Base-by-base conservation (phyloP, 129 eudicot genomes). In the Artemisia tridentata region DNA sequence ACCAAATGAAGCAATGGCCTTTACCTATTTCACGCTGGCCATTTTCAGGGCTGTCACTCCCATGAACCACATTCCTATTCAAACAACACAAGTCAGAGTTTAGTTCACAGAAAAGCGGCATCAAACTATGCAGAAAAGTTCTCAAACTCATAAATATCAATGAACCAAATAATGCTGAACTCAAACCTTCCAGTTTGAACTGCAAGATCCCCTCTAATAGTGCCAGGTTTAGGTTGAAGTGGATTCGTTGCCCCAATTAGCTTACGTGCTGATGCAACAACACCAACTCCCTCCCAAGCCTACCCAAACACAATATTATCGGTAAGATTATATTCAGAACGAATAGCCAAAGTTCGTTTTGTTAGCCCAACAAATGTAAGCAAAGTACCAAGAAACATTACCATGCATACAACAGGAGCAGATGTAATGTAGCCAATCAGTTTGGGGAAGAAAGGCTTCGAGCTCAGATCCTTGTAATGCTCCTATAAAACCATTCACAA, bases 231-330 rank as follows among this genome's bases (percentile, higher is more conserved):
- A 72, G 96, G 95, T 81, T 89, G 87, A 74, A 93, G 96, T 66
- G 98, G 98, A 82, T 93, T 88, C 38, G 98, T 93, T 43, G 92
- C 86, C 71, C 98, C 96, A 50, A 93, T 93, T 73, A 93, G 72
- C 74, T 87, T 93, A 17, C 98, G 98, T 17, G 98, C 96, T 2
- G 98, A 93, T 38, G 95, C 96, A 75, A 93, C 97, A 53, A 89
- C 96, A 63, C 98, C 98, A 50, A 83, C 84, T 62, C 98, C 98
- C 78, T 93, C 98, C 96, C 98, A 93, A 34, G 96, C 96, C 98
- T 92, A 63, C 27, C 27, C 68, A 73, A 55, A 47, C 57, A 81
- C 47, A 62, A 66, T 6, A 55, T 61, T 43, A 72, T 25, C 27
- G 12, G 57, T 0, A 34, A 62, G 67, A 46, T 14, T 71, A 17